Evolutionary conservation across 768 basidiomycete genomes (phyloP).

Genomic region (Panaeolus cyanescens): DNA sequence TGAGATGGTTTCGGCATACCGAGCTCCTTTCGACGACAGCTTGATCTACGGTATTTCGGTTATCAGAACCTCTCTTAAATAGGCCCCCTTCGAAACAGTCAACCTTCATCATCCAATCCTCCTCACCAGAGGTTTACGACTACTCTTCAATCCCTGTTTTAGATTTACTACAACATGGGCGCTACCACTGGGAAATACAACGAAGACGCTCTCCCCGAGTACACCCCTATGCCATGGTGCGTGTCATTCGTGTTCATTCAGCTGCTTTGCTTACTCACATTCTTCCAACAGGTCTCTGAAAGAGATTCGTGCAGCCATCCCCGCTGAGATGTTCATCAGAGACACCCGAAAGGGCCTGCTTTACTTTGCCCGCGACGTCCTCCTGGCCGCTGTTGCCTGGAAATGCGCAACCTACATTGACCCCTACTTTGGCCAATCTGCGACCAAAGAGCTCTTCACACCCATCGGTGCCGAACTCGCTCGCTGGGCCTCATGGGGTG

Average conservation of each 20-base stretch:
- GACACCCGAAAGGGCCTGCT: constrained; percentile 39
- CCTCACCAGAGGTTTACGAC: neutral
- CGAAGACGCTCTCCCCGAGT: constrained; percentile 45
- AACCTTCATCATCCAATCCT: neutral
- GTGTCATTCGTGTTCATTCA: neutral
- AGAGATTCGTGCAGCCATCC: constrained; percentile 53
- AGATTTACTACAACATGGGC: constrained; percentile 19
- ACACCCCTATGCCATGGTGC: constrained; percentile 50
- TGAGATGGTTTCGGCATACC: too few species aligned
- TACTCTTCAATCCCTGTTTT: neutral
- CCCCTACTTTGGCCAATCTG: constrained; percentile 34
- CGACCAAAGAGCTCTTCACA: constrained; percentile 25
- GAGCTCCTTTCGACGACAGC: neutral
- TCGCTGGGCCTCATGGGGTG: constrained; percentile 46
- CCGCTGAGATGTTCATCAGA: constrained; percentile 45
- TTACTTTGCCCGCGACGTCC: constrained; percentile 48
- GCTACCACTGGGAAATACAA: constrained; percentile 26
- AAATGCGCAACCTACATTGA: constrained; percentile 45
- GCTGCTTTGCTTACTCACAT: neutral
- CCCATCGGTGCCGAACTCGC: constrained; percentile 36
- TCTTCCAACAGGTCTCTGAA: constrained; percentile 40
- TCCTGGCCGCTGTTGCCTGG: constrained; percentile 44
- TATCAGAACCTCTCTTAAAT: too few species aligned
- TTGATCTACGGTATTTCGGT: neutral
- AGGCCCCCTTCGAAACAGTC: too few species aligned